Evolutionary conservation across 1,284 basidiomycete species (phyloP).

Genomic region (Porodaedalea pini): DNA sequence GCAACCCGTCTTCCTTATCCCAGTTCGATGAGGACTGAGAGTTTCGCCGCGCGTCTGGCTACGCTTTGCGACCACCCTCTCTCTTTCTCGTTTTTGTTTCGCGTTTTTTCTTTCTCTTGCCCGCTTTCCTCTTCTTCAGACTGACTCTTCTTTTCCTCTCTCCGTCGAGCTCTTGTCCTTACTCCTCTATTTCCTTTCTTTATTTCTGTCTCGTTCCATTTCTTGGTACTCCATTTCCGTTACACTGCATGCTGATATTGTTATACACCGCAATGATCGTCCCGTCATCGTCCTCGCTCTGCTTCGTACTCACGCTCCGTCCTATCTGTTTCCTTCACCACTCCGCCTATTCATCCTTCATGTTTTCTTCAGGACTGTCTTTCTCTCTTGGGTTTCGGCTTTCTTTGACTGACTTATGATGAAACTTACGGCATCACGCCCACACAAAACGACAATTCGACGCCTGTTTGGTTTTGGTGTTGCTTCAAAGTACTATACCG

Average conservation of each 20-base stretch:
- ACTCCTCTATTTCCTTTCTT: no score
- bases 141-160: no score
- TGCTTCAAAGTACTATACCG: no score
- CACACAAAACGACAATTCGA: background rate
- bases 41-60: background rate
- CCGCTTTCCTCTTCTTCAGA: background rate
- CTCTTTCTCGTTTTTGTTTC: background rate
- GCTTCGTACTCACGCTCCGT: background rate
- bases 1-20: background rate
- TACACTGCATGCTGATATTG: constrained; percentile 17
- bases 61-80: background rate
- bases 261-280: constrained; percentile 19
- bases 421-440: no score
- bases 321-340: background rate
- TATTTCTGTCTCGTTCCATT: background rate
- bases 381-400: no score
- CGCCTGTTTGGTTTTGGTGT: background rate
- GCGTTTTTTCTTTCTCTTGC: background rate
- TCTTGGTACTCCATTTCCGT: background rate
- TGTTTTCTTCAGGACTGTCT: background rate
- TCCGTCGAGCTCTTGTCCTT: no score
- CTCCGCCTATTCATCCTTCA: background rate
- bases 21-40: background rate
- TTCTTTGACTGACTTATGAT: no score
- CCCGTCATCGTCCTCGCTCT: background rate